Evolutionary conservation across 192 early-diverging fungal genomes (phyloP).

Genomic region (Glomus cerebriforme): DNA sequence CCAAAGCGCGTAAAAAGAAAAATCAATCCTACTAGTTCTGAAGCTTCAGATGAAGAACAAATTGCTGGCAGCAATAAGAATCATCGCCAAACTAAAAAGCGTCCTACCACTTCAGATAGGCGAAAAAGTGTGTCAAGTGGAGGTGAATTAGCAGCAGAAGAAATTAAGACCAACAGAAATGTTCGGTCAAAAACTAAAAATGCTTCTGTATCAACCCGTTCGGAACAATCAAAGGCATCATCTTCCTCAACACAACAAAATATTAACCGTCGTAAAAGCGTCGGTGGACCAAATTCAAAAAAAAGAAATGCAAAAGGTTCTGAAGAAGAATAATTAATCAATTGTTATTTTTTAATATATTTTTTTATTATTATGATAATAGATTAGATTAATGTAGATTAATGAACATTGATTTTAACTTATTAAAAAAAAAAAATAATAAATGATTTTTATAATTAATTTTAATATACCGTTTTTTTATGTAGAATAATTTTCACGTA

Average conservation of each 20-base stretch:
- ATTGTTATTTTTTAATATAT: too few relatives aligned
- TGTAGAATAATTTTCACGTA: too few relatives aligned
- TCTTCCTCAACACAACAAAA: neutral
- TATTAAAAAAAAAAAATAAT: too few relatives aligned
- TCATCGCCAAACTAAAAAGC: neutral
- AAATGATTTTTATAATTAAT: too few relatives aligned
- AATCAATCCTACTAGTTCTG: neutral
- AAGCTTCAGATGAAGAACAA: neutral
- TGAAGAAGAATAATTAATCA: neutral
- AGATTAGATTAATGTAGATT: neutral
- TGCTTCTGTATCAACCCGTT: neutral
- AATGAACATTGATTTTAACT: too few relatives aligned
- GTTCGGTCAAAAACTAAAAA: neutral
- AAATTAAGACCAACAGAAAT: neutral
- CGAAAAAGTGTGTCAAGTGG: neutral
- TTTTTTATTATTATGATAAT: neutral
- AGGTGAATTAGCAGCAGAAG: neutral
- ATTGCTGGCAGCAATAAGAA: neutral
- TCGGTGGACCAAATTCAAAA: neutral
- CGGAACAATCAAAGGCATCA: neutral
- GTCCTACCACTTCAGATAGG: neutral
- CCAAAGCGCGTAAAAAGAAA: conserved; percentile 1
- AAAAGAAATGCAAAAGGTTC: neutral
- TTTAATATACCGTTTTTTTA: too few relatives aligned
- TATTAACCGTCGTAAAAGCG: neutral